Base-by-base conservation (phyloP, 2,329 filamentous ascomycete genomes). In the Sporothrix dimorphospora region DNA sequence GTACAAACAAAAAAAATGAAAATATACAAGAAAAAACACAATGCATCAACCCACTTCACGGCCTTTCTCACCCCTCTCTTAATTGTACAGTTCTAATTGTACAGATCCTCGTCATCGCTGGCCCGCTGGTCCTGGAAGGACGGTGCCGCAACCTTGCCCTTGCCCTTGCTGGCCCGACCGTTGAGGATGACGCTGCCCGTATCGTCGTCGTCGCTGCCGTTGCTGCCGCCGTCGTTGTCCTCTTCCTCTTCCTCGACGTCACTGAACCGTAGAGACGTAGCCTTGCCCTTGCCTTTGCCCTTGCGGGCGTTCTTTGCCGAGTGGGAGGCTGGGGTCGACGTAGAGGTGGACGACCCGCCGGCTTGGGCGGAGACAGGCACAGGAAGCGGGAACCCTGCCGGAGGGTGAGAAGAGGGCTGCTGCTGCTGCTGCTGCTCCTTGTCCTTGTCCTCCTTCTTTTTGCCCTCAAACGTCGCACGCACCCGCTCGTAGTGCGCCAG, bases 401-500 rank as follows among this genome's bases (percentile, higher is more conserved):
- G 71, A 72, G 66, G 69, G 55, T 21, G 40, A 21, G 57, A 42
- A 21, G 57, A 42, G 3, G 27, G 24, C 8, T 73, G 73, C 72
- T 74, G 61, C 74, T 84, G 82, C 45, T 72, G 69, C 74, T 83
- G 82, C 66, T 85, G 14, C n/a, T 27, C 71, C 34, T 71, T 55
- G 9, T 59, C 68, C 66, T 66, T 53, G 78, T 80, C 82, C 80
- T 81, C 85, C 78, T 83, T 81, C 30, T 83, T 82, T 5, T 80
- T 82, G 11, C 91, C 91, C 79, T 99, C 96, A 78, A 99, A 99
- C 21, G 89, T 88, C 21, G 87, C 89, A 51, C 96, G 86, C 6
- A 99, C 95, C 0, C 88, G 84, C 79, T 97, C 93, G 77, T 98
- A 99, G 79, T 99, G 96, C 65, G 91, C 88, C 53, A 99, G 83